Evolutionary conservation across 768 basidiomycete species (phyloP), one percentile per base, ranked within the genome.

Genomic region (Megacollybia marginata): DNA sequence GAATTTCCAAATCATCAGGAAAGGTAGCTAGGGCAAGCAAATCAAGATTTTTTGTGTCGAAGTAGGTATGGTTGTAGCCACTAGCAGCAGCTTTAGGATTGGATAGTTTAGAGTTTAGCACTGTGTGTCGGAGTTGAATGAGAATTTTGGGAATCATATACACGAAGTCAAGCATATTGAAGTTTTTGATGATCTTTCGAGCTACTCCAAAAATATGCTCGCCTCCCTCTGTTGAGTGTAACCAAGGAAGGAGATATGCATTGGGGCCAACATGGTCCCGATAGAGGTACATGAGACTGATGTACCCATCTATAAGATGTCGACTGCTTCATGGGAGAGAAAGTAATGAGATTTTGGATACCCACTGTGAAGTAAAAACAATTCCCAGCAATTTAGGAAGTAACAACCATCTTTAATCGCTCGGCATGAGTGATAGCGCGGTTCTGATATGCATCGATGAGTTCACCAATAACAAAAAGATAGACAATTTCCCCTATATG

Each of bases 401-500:
- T 55, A 69, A 3, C 67, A 5, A 59, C 62, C 44, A 71, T 57
- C 31, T 61, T 51, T 9, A 67, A 44, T 1, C 65, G 63, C 3
- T 62, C 59, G 6, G 28, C 10, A 47, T 65, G 64, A 5, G 40
- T 7, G 2, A 70, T 59, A 8, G 35, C 16, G 0, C 65, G 59
- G 47, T 62, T 71, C 45, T 72, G 71, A 42, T 65, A 70, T 1
- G 69, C 67, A 52, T 73, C 69, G 13, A 67, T 46, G 0, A 71
- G 53, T 42, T 73, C 67, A 0, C 68, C 69, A 33, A 68, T 61
- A 11, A 74, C 52, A 47, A 75, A 76, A 2, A 74, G 62, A 49
- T 67, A 76, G 1, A 68, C 55, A n/a, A 62, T 58, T 0, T 55
- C 16, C 2, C 65, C 69, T 0, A 54, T n/a, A 0, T 57, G 42